Conservation (phyloP, 768 basidiomycete genomes). For the Fomitopsis serialis region DNA sequence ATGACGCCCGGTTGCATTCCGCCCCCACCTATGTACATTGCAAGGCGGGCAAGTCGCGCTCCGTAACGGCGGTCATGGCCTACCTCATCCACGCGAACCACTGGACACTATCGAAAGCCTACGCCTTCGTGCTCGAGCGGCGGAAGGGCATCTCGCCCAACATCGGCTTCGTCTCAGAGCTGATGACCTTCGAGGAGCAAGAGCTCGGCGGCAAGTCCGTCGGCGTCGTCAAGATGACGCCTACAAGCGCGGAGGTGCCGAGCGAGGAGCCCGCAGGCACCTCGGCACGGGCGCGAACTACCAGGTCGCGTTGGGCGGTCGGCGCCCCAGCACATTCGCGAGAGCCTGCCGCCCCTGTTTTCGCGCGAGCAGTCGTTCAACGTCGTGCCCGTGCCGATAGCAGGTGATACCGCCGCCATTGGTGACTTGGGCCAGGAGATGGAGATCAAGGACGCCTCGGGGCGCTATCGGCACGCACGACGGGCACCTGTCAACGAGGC, state of each 20-base stretch:
- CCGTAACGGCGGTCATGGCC: conserved; percentile 94
- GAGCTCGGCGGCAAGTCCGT: conserved; percentile 76
- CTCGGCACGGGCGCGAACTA: conserved; percentile 26
- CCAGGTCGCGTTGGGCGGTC: conserved; percentile 38
- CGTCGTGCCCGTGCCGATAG: conserved; percentile 10
- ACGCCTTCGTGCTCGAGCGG: conserved; percentile 86
- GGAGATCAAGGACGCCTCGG: conserved; percentile 83
- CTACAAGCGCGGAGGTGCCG: conserved; percentile 24
- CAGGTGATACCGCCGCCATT: conserved; percentile 34
- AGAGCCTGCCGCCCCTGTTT: conserved; percentile 65
- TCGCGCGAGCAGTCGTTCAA: conserved; percentile 25
- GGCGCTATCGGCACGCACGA: conserved; percentile 83
- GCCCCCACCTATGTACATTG: conserved; percentile 94
- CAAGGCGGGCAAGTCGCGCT: conserved; percentile 92
- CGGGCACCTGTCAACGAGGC: conserved; percentile 82
- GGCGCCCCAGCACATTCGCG: conserved; percentile 65
- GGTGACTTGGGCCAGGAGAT: conserved; percentile 76
- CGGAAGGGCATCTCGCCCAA: conserved; percentile 95
- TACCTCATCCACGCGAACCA: conserved; percentile 97
- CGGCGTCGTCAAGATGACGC: conserved; percentile 50
- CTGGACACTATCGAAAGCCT: conserved; percentile 91
- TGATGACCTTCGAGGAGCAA: conserved; percentile 94
- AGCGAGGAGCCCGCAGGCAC: conserved; percentile 15
- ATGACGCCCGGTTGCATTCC: conserved; percentile 87
- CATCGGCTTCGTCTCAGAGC: conserved; percentile 94